Conservation (phyloP, 208 protist genomes). For the Acanthamoeba lenticulata region DNA sequence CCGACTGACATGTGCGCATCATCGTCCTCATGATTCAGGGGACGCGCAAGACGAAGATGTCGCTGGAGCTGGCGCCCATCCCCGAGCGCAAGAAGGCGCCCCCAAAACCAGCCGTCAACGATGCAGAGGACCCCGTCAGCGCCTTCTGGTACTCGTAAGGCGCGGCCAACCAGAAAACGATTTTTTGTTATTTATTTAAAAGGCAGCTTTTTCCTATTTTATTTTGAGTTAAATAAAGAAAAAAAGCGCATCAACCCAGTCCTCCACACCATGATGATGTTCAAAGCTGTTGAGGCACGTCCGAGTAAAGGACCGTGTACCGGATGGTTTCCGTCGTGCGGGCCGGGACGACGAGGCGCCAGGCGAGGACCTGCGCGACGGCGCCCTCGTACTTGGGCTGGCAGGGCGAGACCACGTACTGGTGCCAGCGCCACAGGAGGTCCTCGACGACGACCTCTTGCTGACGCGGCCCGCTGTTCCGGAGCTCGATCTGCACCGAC, state of each 20-base stretch:
- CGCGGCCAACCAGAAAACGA: too few species aligned
- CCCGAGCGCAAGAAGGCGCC: not conserved
- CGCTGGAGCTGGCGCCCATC: not conserved
- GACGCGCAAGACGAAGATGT: not conserved
- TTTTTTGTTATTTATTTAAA: too few species aligned
- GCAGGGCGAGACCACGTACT: slow-evolving; percentile 30
- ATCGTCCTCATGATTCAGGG: not conserved
- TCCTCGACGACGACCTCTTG: slow-evolving; percentile 25
- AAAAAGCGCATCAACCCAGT: too few species aligned
- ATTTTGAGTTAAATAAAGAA: too few species aligned
- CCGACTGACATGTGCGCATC: not conserved
- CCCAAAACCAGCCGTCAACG: not conserved
- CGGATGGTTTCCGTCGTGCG: not conserved
- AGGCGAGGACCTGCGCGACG: not conserved
- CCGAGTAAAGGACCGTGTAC: slow-evolving; percentile 26
- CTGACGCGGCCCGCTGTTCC: not conserved
- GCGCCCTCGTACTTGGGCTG: slow-evolving; percentile 33
- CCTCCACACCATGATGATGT: too few species aligned
- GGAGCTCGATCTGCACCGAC: slow-evolving; percentile 11
- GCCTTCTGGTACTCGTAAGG: slow-evolving; percentile 13
- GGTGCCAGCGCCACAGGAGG: slow-evolving; percentile 9
- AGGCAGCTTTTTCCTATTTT: too few species aligned
- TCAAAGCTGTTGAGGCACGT: not conserved
- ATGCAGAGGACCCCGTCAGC: not conserved
- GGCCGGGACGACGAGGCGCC: not conserved